Conservation (phyloP, 2,329 filamentous ascomycete species). For the Colletotrichum theobromicola region DNA sequence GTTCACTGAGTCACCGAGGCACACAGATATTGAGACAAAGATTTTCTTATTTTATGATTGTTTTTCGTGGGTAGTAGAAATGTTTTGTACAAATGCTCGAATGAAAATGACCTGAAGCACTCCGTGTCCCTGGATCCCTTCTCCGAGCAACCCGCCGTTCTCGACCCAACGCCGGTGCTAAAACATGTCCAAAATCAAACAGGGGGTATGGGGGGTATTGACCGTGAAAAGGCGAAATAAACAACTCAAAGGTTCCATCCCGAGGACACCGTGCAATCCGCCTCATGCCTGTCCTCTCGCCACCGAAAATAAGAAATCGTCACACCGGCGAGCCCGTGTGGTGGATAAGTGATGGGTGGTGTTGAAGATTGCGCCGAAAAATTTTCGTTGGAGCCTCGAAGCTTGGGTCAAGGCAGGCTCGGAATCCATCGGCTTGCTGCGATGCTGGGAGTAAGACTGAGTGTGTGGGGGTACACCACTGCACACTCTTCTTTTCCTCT, state of each 20-base stretch:
- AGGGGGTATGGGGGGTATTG: slow-evolving; percentile 13
- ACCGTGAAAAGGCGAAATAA: not conserved
- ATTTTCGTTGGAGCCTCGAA: slow-evolving; percentile 10
- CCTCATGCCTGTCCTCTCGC: not conserved
- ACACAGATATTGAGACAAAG: fast-evolving
- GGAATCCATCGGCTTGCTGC: slow-evolving; percentile 11
- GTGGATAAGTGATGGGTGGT: not conserved
- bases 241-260: not conserved
- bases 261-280: not conserved
- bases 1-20: not conserved
- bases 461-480: not conserved
- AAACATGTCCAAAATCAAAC: not conserved
- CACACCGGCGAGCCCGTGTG: not conserved
- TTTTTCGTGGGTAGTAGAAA: not conserved
- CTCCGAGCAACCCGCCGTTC: not conserved
- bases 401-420: not conserved
- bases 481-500: not conserved
- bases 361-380: not conserved
- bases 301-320: not conserved
- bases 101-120: not conserved
- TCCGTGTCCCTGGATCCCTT: not conserved
- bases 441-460: not conserved
- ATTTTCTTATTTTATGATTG: not conserved
- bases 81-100: not conserved
- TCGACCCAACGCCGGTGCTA: not conserved